Conservation (phyloP, 1,284 basidiomycete genomes). For the Wallemia mellicola region DNA sequence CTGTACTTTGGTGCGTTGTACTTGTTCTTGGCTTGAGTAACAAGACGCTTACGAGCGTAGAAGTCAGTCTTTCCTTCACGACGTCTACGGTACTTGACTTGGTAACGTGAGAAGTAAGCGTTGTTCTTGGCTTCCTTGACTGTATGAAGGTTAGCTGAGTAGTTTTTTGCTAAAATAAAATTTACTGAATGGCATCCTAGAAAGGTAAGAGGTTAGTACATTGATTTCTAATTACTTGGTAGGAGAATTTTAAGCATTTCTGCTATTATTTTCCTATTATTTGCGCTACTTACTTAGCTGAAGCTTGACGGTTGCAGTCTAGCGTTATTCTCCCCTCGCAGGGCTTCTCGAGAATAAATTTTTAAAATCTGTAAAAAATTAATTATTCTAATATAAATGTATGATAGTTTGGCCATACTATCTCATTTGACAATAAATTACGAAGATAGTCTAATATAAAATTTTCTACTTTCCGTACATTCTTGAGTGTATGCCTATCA, state of each 20-base stretch:
- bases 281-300: background rate
- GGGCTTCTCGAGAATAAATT: background rate
- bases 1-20: constrained; percentile 98
- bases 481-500: constrained; percentile 83
- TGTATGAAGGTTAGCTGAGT: constrained; percentile 10
- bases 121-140: constrained; percentile 15
- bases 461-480: constrained; percentile 81
- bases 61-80: constrained; percentile 98
- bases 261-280: too few relatives aligned
- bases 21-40: constrained; percentile 99
- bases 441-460: constrained; percentile 86
- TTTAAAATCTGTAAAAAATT: background rate
- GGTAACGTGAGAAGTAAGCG: constrained; percentile 15
- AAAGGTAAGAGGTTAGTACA: background rate
- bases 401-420: constrained; percentile 80
- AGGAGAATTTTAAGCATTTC: too few relatives aligned
- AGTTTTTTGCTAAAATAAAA: background rate
- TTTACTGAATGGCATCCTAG: background rate
- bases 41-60: constrained; percentile 85
- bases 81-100: constrained; percentile 32
- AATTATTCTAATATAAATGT: constrained; percentile 23
- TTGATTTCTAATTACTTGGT: too few relatives aligned
- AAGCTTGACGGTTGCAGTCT: background rate
- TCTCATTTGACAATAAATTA: constrained; percentile 73
- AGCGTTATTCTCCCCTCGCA: background rate